Conservation (phyloP, 164 flowering plant species). For the Stephania japonica region DNA sequence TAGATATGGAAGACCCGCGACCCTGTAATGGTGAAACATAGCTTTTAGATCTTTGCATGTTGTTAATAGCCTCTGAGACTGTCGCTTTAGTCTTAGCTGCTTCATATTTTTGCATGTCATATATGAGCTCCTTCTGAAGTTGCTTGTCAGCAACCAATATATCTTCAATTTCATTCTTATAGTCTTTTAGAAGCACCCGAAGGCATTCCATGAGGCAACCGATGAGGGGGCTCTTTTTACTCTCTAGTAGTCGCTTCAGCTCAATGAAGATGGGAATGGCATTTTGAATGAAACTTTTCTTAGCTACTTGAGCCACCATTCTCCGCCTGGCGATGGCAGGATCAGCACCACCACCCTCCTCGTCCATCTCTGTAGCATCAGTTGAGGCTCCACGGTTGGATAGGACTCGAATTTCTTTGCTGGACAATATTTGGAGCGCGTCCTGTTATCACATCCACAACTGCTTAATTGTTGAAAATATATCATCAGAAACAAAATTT, state of each 20-base stretch:
- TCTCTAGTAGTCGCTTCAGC: slow-evolving; percentile 73
- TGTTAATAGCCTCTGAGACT: slow-evolving; percentile 46
- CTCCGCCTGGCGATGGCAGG: slow-evolving; percentile 54
- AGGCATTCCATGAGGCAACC: slow-evolving; percentile 99
- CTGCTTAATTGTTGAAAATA: too few relatives aligned
- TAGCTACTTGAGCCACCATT: slow-evolving; percentile 74
- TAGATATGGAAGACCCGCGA: slow-evolving; percentile 8
- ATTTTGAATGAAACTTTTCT: slow-evolving; percentile 79
- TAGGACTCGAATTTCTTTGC: slow-evolving; percentile 82
- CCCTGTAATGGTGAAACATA: slow-evolving; percentile 24
- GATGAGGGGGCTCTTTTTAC: slow-evolving; percentile 81
- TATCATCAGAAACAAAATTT: neutral
- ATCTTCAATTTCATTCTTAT: slow-evolving; percentile 91
- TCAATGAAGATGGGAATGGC: slow-evolving; percentile 92
- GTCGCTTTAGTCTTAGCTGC: slow-evolving; percentile 46
- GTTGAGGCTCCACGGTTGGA: slow-evolving; percentile 49
- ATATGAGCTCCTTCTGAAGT: slow-evolving; percentile 87
- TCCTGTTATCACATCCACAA: slow-evolving; percentile 42
- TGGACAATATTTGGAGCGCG: slow-evolving; percentile 68
- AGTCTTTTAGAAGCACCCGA: slow-evolving; percentile 79
- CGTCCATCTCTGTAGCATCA: slow-evolving; percentile 59
- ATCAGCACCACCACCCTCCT: slow-evolving; percentile 45
- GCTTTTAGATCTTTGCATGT: slow-evolving; percentile 25
- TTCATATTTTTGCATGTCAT: slow-evolving; percentile 90
- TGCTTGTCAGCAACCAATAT: slow-evolving; percentile 84